These are phyloP conservation scores for Solanum chilense DNA, from an alignment of 257 asterid species.

Conservation along the genomic window DNA sequence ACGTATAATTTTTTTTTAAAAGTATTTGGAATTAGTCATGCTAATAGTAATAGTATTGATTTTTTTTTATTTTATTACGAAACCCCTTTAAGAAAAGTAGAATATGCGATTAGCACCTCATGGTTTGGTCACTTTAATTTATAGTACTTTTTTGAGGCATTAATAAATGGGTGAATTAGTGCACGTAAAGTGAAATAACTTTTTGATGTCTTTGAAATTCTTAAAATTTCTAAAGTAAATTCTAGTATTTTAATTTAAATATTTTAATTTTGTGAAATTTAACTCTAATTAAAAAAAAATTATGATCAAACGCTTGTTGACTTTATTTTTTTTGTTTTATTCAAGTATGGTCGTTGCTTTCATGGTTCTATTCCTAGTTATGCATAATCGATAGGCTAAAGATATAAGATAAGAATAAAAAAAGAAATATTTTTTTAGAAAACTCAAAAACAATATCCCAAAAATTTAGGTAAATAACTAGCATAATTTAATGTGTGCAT, in stretches of 20 bases:
- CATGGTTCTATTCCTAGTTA: neutral
- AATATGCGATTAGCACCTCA: neutral
- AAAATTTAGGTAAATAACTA: neutral
- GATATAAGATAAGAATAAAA: neutral
- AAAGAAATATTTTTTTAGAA: neutral
- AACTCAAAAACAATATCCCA: neutral
- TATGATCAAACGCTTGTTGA: too few relatives aligned
- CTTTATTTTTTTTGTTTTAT: neutral
- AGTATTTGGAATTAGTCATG: neutral
- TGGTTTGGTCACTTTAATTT: neutral
- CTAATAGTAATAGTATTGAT: neutral
- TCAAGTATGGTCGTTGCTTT: neutral
- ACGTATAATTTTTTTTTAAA: neutral
- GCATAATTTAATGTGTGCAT: neutral
- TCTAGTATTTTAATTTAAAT: too few relatives aligned
- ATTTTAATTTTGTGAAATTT: too few relatives aligned
- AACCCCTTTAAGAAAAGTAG: neutral
- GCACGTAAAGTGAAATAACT: neutral
- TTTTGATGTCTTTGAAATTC: too few relatives aligned
- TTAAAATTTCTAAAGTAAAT: too few relatives aligned
- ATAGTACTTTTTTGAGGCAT: neutral
- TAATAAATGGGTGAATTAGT: neutral
- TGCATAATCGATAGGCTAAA: neutral
- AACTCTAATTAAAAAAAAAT: too few relatives aligned
- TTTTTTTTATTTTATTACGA: neutral